Conservation (phyloP, 768 basidiomycete genomes). For the Mycena sanguinolenta region DNA sequence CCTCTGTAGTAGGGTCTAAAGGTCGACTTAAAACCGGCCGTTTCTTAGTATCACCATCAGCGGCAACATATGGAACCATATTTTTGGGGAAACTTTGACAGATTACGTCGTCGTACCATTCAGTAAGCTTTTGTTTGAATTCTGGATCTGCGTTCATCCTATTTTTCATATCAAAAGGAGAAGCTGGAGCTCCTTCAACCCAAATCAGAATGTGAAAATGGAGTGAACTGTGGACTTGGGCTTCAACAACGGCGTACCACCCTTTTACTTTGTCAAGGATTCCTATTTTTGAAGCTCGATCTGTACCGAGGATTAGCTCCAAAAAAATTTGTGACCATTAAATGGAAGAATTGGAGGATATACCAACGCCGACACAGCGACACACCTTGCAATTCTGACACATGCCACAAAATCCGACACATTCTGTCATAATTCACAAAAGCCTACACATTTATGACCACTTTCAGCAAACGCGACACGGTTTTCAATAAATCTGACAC, state of each 20-base stretch:
- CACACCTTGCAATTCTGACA: too few relatives aligned
- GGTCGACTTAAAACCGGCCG: not conserved
- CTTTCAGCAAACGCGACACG: too few relatives aligned
- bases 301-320: conserved; percentile 39
- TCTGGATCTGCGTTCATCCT: conserved; percentile 21
- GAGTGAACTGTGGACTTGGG: conserved; percentile 40
- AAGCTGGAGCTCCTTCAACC: conserved; percentile 24
- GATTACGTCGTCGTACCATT: conserved; percentile 25
- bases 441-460: too few relatives aligned
- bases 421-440: too few relatives aligned
- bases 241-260: conserved; percentile 47
- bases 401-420: too few relatives aligned
- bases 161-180: conserved; percentile 27
- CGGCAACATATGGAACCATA: not conserved
- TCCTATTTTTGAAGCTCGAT: conserved; percentile 32
- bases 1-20: not conserved
- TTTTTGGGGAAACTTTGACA: not conserved
- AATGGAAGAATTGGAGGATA: conserved; percentile 44
- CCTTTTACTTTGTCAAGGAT: conserved; percentile 39
- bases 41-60: not conserved
- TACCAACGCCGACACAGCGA: too few relatives aligned
- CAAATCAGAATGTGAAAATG: conserved; percentile 45
- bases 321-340: conserved; percentile 42
- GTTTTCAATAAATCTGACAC: too few relatives aligned
- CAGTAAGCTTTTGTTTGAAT: conserved; percentile 7